Evolutionary conservation across 768 basidiomycete species (phyloP).

Genomic region (Saitozyma podzolica): DNA sequence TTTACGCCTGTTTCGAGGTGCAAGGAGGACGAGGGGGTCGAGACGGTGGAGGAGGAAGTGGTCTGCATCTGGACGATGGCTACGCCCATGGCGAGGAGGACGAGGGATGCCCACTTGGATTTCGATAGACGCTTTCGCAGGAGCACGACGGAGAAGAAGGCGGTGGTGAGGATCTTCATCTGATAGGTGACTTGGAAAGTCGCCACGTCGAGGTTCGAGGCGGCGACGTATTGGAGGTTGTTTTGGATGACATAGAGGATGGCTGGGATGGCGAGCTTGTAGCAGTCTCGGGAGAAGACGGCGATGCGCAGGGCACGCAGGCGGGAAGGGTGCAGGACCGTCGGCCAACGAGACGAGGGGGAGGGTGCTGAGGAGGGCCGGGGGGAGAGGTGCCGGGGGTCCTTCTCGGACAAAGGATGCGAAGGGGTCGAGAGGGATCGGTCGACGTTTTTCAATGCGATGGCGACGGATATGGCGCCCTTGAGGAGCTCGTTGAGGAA

Average conservation of each 20-base stretch:
- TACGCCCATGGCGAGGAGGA: slow-evolving; percentile 83
- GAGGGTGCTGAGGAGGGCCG: background rate
- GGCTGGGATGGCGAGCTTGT: slow-evolving; percentile 95
- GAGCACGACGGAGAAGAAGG: slow-evolving; percentile 79
- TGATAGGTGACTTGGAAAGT: slow-evolving; percentile 97
- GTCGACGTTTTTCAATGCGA: slow-evolving; percentile 69
- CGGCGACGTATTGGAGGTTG: slow-evolving; percentile 92
- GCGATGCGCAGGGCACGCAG: slow-evolving; percentile 64
- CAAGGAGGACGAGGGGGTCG: slow-evolving; percentile 2
- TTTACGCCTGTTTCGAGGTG: slow-evolving; percentile 7
- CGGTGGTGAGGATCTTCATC: slow-evolving; percentile 96
- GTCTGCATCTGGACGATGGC: slow-evolving; percentile 89
- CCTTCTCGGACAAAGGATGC: slow-evolving; percentile 9
- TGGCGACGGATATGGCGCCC: slow-evolving; percentile 77
- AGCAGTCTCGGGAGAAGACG: slow-evolving; percentile 86
- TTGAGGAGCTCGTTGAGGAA: slow-evolving; percentile 93
- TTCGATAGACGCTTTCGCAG: slow-evolving; percentile 72
- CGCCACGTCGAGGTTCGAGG: slow-evolving; percentile 87
- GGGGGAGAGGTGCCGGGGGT: slow-evolving; percentile 5
- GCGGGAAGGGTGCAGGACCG: slow-evolving; percentile 52
- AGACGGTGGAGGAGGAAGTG: slow-evolving; percentile 8
- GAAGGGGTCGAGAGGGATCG: slow-evolving; percentile 44
- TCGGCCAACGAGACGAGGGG: slow-evolving; percentile 9
- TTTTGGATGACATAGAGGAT: slow-evolving; percentile 95
- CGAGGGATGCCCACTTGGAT: slow-evolving; percentile 78